Percentiles rank a stretch among this genome's conserved stretches.
Conservation (phyloP, 192 early-diverging fungal species). For the Mortierella claussenii region DNA sequence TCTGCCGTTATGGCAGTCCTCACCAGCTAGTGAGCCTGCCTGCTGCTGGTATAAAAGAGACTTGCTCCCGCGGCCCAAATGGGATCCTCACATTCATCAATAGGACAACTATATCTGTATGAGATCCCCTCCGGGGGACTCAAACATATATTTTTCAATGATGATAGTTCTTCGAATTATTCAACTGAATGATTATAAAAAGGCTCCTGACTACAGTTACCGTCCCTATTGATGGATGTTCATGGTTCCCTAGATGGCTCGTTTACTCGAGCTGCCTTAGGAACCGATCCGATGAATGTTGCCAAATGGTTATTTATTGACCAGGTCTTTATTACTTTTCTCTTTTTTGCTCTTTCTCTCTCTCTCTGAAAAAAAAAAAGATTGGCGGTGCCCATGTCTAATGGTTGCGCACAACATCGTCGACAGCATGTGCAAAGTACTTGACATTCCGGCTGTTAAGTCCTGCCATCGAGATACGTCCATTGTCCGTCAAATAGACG, state of each 20-base stretch:
- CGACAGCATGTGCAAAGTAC: slow-evolving; percentile 91
- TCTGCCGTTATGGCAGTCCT: too few relatives aligned
- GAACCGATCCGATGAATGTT: slow-evolving; percentile 17
- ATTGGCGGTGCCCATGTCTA: background rate
- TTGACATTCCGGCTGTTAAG: slow-evolving; percentile 87
- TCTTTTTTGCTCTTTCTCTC: background rate
- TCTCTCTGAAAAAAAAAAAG: background rate
- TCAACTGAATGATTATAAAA: slow-evolving; percentile 37
- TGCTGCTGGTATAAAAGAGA: slow-evolving; percentile 16
- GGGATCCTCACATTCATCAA: slow-evolving; percentile 28
- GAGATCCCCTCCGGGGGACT: slow-evolving; percentile 18
- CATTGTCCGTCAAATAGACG: slow-evolving; percentile 93
- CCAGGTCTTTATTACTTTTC: background rate
- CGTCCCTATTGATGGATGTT: too few relatives aligned
- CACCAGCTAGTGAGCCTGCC: too few relatives aligned
- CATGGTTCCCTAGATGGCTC: too few relatives aligned
- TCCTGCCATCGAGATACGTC: slow-evolving; percentile 97
- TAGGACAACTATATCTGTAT: slow-evolving; percentile 37
- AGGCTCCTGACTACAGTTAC: slow-evolving; percentile 35
- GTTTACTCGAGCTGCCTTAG: too few relatives aligned
- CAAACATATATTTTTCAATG: slow-evolving; percentile 35
- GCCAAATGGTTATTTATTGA: background rate
- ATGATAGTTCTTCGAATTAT: slow-evolving; percentile 28
- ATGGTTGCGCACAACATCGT: slow-evolving; percentile 85
- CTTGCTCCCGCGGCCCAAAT: background rate